Evolutionary conservation across 2,329 filamentous ascomycete genomes (phyloP).

Genomic region (Colletotrichum filicis): DNA sequence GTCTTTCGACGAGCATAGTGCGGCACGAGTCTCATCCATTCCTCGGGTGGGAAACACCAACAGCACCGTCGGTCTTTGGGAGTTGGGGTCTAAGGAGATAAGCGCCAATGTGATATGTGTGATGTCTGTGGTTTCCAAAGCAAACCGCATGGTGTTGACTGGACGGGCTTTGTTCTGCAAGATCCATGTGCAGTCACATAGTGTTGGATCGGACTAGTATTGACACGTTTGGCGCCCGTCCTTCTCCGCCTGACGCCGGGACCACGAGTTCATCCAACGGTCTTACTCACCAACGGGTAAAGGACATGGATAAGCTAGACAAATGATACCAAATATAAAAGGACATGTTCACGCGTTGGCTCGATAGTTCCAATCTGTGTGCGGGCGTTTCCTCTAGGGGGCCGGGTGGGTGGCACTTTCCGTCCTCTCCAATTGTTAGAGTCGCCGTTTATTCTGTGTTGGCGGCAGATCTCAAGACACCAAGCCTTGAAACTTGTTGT

Average conservation of each 20-base stretch:
- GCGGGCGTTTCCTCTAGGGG: neutral
- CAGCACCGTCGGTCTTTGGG: too few relatives aligned
- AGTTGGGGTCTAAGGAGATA: neutral
- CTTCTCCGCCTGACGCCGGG: neutral
- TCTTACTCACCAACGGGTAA: neutral
- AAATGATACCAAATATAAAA: neutral
- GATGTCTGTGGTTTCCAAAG: neutral
- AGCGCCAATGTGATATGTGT: neutral
- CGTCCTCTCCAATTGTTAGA: neutral
- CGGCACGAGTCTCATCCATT: neutral
- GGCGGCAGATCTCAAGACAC: constrained; percentile 7
- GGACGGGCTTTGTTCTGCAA: neutral
- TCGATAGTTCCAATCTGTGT: neutral
- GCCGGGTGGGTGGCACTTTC: too few relatives aligned
- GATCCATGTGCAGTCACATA: neutral
- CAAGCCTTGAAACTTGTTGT: constrained; percentile 8
- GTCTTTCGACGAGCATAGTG: too few relatives aligned
- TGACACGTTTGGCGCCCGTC: neutral
- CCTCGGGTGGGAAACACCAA: fast-evolving
- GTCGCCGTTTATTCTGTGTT: neutral
- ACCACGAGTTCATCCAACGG: neutral
- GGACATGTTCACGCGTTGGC: neutral
- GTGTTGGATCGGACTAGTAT: neutral
- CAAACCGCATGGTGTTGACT: neutral
- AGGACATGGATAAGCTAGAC: neutral